Evolutionary conservation across 352 stramenopile genomes (phyloP).

Genomic region (Globisporangium camurandrum): DNA sequence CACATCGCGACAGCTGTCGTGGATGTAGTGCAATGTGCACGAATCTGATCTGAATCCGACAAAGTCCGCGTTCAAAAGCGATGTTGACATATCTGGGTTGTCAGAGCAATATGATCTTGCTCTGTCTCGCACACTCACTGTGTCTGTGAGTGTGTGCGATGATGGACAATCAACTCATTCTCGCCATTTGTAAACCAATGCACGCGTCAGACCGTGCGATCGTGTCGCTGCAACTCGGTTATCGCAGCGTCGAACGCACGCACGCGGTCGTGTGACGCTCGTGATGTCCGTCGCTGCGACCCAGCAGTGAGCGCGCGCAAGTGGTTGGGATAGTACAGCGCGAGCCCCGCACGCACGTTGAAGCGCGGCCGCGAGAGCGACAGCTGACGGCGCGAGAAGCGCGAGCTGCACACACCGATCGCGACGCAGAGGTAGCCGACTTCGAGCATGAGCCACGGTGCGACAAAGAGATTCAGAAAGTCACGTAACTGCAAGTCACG

Average conservation of each 20-base stretch:
- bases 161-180: too few relatives aligned
- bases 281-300: background rate
- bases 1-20: too few relatives aligned
- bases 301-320: background rate
- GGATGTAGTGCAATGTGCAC: too few relatives aligned
- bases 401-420: conserved; percentile 47
- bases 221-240: background rate
- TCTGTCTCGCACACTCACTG: too few relatives aligned
- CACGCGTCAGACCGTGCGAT: background rate
- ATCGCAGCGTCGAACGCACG: background rate
- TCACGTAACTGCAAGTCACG: conserved; percentile 29
- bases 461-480: conserved; percentile 33
- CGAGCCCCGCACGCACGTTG: conserved; percentile 50
- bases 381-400: conserved; percentile 41
- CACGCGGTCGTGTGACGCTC: background rate
- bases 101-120: too few relatives aligned
- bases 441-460: conserved; percentile 48
- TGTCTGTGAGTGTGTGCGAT: too few relatives aligned
- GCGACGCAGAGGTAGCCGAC: conserved; percentile 37
- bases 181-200: background rate
- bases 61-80: too few relatives aligned
- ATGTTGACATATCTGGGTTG: too few relatives aligned
- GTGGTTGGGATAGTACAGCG: conserved; percentile 29
- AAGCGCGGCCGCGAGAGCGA: conserved; percentile 51
- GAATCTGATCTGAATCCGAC: too few relatives aligned